phyloP scores from a whole-genome alignment of 2,329 filamentous ascomycete genomes.

The Fusarium neocosmosporiellum region DNA sequence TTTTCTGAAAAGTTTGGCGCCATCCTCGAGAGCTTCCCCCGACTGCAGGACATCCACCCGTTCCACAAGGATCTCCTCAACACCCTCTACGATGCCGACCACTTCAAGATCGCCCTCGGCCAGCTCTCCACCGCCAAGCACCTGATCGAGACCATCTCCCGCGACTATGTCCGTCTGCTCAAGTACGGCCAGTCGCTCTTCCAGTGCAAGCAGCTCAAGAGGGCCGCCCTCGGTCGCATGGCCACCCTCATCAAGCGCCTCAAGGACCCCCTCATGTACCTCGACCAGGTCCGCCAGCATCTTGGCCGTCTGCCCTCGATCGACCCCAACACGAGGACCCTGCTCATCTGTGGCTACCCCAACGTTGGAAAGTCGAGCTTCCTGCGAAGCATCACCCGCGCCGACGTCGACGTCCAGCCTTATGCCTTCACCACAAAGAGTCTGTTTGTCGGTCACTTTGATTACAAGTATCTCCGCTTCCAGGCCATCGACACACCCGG shows the following conservation, averaged over 20 bases:
- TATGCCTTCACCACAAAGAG: conserved; percentile 99
- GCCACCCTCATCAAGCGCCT: conserved; percentile 94
- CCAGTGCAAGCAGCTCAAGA: conserved; percentile 99
- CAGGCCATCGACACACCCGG: conserved; percentile 97
- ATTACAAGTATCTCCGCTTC: conserved; percentile 78
- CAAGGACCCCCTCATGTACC: conserved; percentile 93
- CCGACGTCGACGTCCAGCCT: conserved; percentile 96
- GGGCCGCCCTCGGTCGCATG: conserved; percentile 96
- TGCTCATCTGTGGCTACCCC: conserved; percentile 96
- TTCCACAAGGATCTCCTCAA: conserved; percentile 89
- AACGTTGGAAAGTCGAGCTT: conserved; percentile 99
- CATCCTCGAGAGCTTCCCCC: conserved; percentile 93
- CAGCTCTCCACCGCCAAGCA: conserved; percentile 97
- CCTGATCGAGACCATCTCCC: conserved; percentile 93
- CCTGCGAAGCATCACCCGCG: conserved; percentile 88
- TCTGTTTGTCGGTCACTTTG: conserved; percentile 96
- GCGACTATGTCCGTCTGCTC: conserved; percentile 91
- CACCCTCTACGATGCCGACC: conserved; percentile 97
- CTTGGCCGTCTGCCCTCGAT: conserved; percentile 97
- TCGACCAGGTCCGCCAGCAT: conserved; percentile 93
- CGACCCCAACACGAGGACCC: conserved; percentile 95
- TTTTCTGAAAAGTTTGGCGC: conserved; percentile 92
- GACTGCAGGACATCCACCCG: conserved; percentile 93
- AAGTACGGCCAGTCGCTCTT: conserved; percentile 98
- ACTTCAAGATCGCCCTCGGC: conserved; percentile 96